Evolutionary conservation across 1,284 basidiomycete species (phyloP).

Genomic region (Limonomyces culmigenus): DNA sequence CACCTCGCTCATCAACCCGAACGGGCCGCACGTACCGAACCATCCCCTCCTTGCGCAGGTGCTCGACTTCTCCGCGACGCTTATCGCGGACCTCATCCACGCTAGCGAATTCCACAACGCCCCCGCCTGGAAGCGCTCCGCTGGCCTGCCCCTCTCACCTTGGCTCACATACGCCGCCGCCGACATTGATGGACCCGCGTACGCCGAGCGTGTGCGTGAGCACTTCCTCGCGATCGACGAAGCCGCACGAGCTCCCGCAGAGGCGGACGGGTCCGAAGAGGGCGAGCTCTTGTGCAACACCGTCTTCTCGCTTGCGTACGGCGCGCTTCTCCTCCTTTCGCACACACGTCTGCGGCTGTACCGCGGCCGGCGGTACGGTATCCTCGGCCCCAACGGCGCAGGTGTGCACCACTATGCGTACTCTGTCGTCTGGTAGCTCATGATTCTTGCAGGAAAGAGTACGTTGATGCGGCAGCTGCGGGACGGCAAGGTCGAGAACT

Average conservation of each 20-base stretch:
- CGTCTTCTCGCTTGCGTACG: constrained; percentile 93
- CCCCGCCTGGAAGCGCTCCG: constrained; percentile 56
- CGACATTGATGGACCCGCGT: constrained; percentile 24
- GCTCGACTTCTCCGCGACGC: constrained; percentile 55
- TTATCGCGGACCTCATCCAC: constrained; percentile 67
- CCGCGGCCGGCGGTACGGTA: constrained; percentile 87
- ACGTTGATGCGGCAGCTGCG: constrained; percentile 93
- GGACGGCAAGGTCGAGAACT: constrained; percentile 92
- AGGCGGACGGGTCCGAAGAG: constrained; percentile 42
- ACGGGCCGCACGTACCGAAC: constrained; percentile 27
- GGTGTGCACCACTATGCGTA: constrained; percentile 29
- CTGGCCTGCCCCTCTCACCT: constrained; percentile 52
- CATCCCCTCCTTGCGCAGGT: constrained; percentile 30
- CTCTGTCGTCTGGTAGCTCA: neutral
- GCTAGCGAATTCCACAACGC: constrained; percentile 47
- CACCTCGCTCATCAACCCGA: constrained; percentile 24
- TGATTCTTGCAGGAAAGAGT: constrained; percentile 75
- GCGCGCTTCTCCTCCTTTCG: constrained; percentile 87
- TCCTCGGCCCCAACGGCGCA: constrained; percentile 91
- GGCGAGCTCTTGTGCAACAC: constrained; percentile 84
- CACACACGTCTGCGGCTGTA: constrained; percentile 87
- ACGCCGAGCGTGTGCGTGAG: constrained; percentile 48
- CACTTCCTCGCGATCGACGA: constrained; percentile 70
- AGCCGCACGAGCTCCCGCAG: constrained; percentile 32
- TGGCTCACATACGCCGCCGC: constrained; percentile 44